A percentile compares a stretch with the other conserved stretches of the same genome.
Evolutionary conservation across 345 rosid genomes (phyloP).

Genomic region (Physaria fendleri): DNA sequence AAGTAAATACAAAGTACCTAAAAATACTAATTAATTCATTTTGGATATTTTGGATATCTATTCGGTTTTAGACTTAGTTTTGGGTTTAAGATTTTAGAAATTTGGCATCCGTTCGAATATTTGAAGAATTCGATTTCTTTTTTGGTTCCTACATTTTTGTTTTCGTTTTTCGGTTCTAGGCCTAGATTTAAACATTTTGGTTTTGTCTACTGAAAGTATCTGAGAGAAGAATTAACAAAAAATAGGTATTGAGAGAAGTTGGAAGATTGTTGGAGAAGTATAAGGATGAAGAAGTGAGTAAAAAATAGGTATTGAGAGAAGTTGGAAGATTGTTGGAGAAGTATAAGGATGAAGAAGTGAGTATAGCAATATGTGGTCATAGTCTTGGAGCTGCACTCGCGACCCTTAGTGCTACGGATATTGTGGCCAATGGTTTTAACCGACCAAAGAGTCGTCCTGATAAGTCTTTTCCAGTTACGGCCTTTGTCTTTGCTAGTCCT

Average conservation of each 20-base stretch:
- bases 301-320: conserved; percentile 33
- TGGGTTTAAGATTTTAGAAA: no score
- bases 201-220: neutral
- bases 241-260: no score
- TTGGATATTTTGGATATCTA: no score
- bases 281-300: no score
- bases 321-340: conserved; percentile 45
- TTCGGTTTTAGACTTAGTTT: no score
- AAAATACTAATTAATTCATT: no score
- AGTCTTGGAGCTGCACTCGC: conserved; percentile 61
- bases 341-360: conserved; percentile 58
- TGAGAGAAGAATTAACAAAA: neutral
- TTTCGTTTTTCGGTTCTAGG: no score
- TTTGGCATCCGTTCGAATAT: no score
- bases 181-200: neutral
- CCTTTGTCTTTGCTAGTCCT: conserved; percentile 58
- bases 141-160: no score
- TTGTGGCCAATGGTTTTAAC: conserved; percentile 55
- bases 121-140: no score
- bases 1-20: no score
- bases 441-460: conserved; percentile 24
- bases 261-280: no score
- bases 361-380: conserved; percentile 61
- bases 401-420: conserved; percentile 52
- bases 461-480: conserved; percentile 42